A percentile compares a stretch with the other conserved stretches of the same genome.
phyloP scores from a whole-genome alignment of 139 green algal genomes.

The Chlamydomonas sp. region DNA sequence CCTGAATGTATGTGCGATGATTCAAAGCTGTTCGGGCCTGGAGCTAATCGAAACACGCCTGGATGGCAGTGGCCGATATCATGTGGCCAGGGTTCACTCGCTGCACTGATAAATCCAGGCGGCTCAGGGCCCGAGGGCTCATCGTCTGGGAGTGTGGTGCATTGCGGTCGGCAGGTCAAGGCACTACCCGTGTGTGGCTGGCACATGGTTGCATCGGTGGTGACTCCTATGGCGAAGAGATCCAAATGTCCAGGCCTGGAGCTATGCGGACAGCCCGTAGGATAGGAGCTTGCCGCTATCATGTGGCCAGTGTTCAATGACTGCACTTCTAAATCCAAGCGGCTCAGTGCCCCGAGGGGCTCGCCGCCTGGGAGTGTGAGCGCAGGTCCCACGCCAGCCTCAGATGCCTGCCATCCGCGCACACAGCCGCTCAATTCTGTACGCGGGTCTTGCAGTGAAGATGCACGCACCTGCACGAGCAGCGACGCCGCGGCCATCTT shows the following conservation, averaged over 20 bases:
- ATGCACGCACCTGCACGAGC: conserved; percentile 72
- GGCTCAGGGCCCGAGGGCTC: conserved; percentile 17
- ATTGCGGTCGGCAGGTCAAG: too few species aligned
- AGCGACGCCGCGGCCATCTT: conserved; percentile 90
- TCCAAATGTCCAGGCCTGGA: neutral
- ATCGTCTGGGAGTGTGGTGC: conserved; percentile 22
- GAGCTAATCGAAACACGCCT: neutral
- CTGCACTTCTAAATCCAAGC: neutral
- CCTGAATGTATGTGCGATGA: neutral
- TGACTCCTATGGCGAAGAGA: too few species aligned
- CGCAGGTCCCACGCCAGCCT: neutral
- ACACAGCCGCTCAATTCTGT: too few species aligned
- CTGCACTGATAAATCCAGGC: conserved; percentile 21
- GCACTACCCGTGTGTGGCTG: too few species aligned
- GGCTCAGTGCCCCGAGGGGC: neutral
- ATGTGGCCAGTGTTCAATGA: neutral
- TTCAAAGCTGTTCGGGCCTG: neutral
- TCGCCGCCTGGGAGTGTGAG: neutral
- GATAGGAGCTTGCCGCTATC: neutral
- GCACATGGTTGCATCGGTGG: too few species aligned
- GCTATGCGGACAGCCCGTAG: neutral
- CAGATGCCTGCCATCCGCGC: too few species aligned
- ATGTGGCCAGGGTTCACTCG: neutral
- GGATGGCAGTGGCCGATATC: neutral
- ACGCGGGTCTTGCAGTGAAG: too few species aligned